Percentiles rank a stretch among this genome's conserved stretches.
phyloP scores from a whole-genome alignment of 2,329 filamentous ascomycete species.

The Ophiocordyceps camponoti-rufipedis region DNA sequence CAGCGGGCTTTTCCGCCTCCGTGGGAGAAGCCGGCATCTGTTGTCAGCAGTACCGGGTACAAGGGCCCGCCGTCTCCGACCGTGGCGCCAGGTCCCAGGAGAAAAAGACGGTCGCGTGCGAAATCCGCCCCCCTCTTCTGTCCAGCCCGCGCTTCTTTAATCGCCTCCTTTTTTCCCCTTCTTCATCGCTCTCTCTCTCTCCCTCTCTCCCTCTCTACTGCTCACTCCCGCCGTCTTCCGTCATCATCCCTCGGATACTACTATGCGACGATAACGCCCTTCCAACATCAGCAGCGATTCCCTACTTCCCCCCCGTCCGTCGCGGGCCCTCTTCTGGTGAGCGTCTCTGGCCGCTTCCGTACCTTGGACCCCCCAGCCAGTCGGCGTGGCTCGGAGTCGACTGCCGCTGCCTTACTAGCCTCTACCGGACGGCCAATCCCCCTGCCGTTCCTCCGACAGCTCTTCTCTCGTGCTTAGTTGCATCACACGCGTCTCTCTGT shows the following conservation, averaged over 20 bases:
- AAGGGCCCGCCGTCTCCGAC: not conserved
- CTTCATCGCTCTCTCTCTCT: not conserved
- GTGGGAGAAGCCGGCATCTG: too few species aligned
- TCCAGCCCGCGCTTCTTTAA: not conserved
- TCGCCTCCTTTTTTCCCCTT: not conserved
- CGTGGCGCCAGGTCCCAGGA: not conserved
- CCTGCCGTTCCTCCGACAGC: not conserved
- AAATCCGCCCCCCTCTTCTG: not conserved
- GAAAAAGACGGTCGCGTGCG: not conserved
- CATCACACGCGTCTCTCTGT: not conserved
- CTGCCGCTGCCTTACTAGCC: not conserved
- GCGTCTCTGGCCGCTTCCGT: not conserved
- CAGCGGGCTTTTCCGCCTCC: too few species aligned
- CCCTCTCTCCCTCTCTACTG: not conserved
- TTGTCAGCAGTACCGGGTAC: not conserved
- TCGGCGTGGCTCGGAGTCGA: not conserved
- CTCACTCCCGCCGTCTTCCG: not conserved
- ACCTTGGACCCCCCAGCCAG: not conserved
- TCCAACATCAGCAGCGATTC: not conserved
- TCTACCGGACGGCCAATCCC: not conserved
- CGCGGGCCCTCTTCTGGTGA: not conserved
- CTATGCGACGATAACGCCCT: too few species aligned
- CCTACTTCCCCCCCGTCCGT: not conserved
- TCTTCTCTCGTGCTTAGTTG: not conserved
- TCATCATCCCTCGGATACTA: not conserved